These are phyloP conservation scores for Crassisporium funariophilum DNA, from an alignment of 768 basidiomycete species.

Conservation along the genomic window DNA sequence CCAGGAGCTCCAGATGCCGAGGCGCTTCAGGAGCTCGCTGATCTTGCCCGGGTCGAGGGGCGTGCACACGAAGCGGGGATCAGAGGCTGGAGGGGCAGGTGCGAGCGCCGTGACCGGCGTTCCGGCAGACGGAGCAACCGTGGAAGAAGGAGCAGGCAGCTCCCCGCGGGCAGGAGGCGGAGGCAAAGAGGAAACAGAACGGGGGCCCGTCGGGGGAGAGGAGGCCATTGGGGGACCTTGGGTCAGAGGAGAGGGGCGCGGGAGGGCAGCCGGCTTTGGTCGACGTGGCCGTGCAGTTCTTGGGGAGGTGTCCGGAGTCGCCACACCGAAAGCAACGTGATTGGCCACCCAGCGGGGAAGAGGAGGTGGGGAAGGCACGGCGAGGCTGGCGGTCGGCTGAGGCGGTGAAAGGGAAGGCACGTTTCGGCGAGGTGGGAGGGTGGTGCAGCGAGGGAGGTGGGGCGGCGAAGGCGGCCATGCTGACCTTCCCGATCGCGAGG, in stretches of 20 bases:
- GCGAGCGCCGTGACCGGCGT: constrained; percentile 28
- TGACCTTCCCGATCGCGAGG: constrained; percentile 3
- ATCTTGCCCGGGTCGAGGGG: constrained; percentile 23
- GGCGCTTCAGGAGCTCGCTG: constrained; percentile 13
- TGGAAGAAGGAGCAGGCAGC: constrained; percentile 25
- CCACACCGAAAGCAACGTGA: constrained; percentile 31
- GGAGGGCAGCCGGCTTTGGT: too few species aligned
- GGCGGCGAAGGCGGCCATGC: constrained; percentile 5
- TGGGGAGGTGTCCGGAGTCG: too few species aligned
- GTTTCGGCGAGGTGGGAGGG: constrained; percentile 3
- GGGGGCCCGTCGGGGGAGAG: constrained; percentile 18
- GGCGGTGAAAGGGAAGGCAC: neutral
- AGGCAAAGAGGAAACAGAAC: constrained; percentile 31
- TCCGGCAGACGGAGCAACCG: constrained; percentile 33
- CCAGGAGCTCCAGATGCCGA: constrained; percentile 23
- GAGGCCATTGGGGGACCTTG: constrained; percentile 20
- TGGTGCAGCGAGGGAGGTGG: neutral
- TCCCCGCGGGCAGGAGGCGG: constrained; percentile 17
- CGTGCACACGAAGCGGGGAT: constrained; percentile 33
- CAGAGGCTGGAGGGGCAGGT: constrained; percentile 24
- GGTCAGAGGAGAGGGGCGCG: constrained; percentile 11
- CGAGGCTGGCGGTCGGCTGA: neutral
- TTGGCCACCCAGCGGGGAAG: neutral
- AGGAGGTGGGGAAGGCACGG: neutral
- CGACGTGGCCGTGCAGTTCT: too few species aligned